Evolutionary conservation across 2,329 filamentous ascomycete genomes (phyloP).

Genomic region (Trichothecium roseum): DNA sequence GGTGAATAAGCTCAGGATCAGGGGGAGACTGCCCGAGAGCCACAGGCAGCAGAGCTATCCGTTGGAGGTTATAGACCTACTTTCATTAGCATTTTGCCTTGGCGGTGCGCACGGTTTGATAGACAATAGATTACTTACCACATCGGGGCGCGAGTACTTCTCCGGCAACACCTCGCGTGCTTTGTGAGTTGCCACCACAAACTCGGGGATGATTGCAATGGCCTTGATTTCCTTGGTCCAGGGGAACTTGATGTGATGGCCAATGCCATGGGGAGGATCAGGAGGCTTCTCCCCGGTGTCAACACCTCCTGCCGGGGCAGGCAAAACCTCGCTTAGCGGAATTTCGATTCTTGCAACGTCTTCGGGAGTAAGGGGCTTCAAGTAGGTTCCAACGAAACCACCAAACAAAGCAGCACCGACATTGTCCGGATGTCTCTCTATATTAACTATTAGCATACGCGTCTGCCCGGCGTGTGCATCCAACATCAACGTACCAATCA

Average conservation of each 20-base stretch:
- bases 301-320: conserved; percentile 77
- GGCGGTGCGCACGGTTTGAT: no score
- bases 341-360: conserved; percentile 89
- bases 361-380: conserved; percentile 82
- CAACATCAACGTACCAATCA: conserved; percentile 59
- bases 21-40: conserved; percentile 84
- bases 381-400: conserved; percentile 92
- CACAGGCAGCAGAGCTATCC: conserved; percentile 81
- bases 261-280: conserved; percentile 82
- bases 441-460: conserved; percentile 4
- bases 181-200: conserved; percentile 89
- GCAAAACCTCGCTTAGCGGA: conserved; percentile 85
- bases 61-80: conserved; percentile 82
- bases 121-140: no score
- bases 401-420: conserved; percentile 92
- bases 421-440: conserved; percentile 83
- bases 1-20: conserved; percentile 86
- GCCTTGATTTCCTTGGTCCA: conserved; percentile 96
- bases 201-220: conserved; percentile 90
- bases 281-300: conserved; percentile 84
- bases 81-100: no score
- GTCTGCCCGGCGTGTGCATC: background rate
- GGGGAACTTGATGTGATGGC: conserved; percentile 89
- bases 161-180: conserved; percentile 78
- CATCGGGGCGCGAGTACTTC: conserved; percentile 69